Evolutionary conservation across 306 rosid species (phyloP).

Genomic region (Prunus padus): DNA sequence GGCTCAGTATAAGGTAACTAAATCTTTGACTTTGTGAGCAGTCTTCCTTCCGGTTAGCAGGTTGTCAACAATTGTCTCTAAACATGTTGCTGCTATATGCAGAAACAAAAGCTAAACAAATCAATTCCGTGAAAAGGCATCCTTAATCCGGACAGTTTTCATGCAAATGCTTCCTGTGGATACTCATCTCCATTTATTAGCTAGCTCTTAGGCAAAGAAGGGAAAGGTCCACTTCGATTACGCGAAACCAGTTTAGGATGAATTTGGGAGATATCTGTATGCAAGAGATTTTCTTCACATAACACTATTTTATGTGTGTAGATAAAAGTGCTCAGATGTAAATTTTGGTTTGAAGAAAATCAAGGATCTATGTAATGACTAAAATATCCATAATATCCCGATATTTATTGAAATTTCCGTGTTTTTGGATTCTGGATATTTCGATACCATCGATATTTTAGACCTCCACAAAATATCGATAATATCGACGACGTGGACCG

Average conservation of each 20-base stretch:
- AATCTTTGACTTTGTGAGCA: constrained; percentile 14
- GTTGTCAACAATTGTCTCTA: not conserved
- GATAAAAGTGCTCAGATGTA: constrained; percentile 1
- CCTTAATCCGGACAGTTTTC: not conserved
- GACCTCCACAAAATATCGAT: no score
- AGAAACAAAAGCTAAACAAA: constrained; percentile 11
- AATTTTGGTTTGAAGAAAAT: constrained; percentile 5
- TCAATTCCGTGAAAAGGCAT: not conserved
- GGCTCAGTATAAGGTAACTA: constrained; percentile 53
- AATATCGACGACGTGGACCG: no score
- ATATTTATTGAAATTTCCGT: no score
- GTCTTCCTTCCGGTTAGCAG: constrained; percentile 12
- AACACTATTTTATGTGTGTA: not conserved
- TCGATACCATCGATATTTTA: no score
- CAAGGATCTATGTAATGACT: constrained; percentile 8
- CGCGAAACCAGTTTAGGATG: not conserved
- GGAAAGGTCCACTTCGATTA: not conserved
- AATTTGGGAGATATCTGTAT: not conserved
- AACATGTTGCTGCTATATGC: constrained; percentile 4
- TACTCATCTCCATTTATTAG: not conserved
- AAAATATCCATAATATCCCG: no score
- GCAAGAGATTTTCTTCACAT: not conserved
- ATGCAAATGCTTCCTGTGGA: not conserved
- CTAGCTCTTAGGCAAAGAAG: not conserved
- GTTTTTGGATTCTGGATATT: no score